Conservation (phyloP, 2,329 filamentous ascomycete species). For the Thermoascus crustaceus region DNA sequence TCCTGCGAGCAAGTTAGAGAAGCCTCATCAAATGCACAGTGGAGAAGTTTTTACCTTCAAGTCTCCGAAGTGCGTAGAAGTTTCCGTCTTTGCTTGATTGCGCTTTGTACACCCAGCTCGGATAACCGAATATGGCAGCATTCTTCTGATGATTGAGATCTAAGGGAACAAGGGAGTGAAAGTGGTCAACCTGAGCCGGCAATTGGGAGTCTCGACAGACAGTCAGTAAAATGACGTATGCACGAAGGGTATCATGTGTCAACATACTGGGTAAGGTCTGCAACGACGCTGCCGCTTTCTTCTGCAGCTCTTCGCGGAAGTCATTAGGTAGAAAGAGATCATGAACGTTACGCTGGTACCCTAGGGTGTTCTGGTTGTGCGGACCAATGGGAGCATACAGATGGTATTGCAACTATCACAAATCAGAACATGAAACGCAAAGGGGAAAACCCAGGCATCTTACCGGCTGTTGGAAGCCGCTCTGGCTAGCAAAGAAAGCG, state of each 20-base stretch:
- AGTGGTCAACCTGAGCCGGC: slow-evolving; percentile 70
- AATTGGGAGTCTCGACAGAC: slow-evolving; percentile 52
- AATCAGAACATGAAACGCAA: background rate
- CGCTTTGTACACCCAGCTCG: slow-evolving; percentile 93
- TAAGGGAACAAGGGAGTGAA: slow-evolving; percentile 84
- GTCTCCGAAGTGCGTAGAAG: slow-evolving; percentile 74
- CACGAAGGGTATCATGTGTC: background rate
- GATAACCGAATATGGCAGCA: slow-evolving; percentile 71
- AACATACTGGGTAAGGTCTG: slow-evolving; percentile 71
- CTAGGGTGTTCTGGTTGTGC: slow-evolving; percentile 69
- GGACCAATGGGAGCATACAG: slow-evolving; percentile 82
- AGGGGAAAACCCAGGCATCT: slow-evolving; percentile 19
- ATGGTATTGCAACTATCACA: slow-evolving; percentile 70
- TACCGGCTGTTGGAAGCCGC: slow-evolving; percentile 58
- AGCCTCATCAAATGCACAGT: too few relatives aligned
- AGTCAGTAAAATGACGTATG: slow-evolving; percentile 9
- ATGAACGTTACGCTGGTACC: slow-evolving; percentile 78
- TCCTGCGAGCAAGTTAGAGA: slow-evolving; percentile 37
- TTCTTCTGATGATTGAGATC: slow-evolving; percentile 76
- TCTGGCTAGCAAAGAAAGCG: slow-evolving; percentile 57
- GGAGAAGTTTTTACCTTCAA: too few relatives aligned
- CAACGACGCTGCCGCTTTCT: slow-evolving; percentile 74
- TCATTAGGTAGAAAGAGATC: slow-evolving; percentile 90
- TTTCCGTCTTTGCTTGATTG: slow-evolving; percentile 80
- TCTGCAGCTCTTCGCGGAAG: slow-evolving; percentile 78